Evolutionary conservation across 768 basidiomycete genomes (phyloP).

Genomic region (Podaxis mareebaensis): DNA sequence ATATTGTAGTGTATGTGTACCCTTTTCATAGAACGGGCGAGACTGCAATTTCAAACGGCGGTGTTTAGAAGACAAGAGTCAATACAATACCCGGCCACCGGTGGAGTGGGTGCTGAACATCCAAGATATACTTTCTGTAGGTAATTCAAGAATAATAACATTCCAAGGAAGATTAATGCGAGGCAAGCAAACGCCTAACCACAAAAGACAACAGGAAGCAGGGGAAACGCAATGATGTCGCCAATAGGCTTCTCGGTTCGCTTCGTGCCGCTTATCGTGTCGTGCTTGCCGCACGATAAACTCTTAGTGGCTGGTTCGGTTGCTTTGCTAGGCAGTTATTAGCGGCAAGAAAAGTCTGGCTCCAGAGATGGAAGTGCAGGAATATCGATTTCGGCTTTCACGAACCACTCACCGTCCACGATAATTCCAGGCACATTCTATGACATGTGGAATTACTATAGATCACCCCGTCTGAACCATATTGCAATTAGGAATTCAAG

Average conservation of each 20-base stretch:
- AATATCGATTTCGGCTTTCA: background rate
- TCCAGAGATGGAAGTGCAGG: background rate
- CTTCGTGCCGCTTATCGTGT: background rate
- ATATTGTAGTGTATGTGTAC: too few species aligned
- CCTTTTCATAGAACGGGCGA: background rate
- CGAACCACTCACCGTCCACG: background rate
- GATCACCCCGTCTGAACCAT: background rate
- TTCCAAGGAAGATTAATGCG: background rate
- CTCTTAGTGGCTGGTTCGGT: background rate
- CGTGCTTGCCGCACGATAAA: background rate
- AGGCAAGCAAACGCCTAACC: background rate
- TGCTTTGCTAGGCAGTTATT: background rate
- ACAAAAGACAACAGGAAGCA: background rate
- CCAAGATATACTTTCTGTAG: background rate
- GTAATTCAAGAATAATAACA: background rate
- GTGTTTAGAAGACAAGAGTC: background rate
- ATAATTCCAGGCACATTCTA: conserved; percentile 1
- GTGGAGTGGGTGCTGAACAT: background rate
- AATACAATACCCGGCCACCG: background rate
- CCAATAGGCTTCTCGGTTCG: background rate
- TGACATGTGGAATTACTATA: background rate
- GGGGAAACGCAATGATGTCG: background rate
- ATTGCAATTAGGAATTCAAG: background rate
- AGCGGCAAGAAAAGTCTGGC: background rate
- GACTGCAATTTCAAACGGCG: background rate